Evolutionary conservation across 2,329 filamentous ascomycete species (phyloP).

Genomic region (Colletotrichum acutatum): DNA sequence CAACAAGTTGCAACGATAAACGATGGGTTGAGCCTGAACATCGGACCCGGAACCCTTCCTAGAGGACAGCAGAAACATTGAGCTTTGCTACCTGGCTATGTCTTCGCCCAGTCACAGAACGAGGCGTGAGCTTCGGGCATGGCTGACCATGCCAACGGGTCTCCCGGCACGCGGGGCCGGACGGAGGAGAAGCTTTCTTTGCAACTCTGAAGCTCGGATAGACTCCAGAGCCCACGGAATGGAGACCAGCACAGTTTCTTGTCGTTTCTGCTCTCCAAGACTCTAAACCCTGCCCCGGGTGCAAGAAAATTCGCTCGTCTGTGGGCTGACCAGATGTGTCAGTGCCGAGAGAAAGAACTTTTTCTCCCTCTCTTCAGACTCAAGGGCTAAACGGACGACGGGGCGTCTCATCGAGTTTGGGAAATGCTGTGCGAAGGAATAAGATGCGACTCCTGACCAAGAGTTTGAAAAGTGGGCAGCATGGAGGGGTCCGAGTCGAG

Average conservation of each 20-base stretch:
- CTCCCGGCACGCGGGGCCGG: background rate
- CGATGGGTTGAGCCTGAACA: background rate
- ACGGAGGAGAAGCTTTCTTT: background rate
- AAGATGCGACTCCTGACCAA: background rate
- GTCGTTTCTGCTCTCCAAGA: too few species aligned
- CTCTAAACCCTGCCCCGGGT: background rate
- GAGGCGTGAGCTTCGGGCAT: background rate
- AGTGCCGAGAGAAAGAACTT: background rate
- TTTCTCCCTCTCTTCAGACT: background rate
- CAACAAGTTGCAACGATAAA: background rate
- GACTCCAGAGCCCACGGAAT: background rate
- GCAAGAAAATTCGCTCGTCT: background rate
- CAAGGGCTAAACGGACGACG: background rate
- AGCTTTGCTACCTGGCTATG: background rate
- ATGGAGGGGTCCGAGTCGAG: background rate
- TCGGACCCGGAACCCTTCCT: background rate
- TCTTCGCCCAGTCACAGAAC: background rate
- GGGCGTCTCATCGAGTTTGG: slow-evolving; percentile 5
- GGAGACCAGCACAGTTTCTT: background rate
- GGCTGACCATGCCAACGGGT: background rate
- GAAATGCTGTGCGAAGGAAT: background rate
- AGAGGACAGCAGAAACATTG: background rate
- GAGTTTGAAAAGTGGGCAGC: slow-evolving; percentile 1
- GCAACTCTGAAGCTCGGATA: background rate
- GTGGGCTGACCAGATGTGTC: background rate